phyloP scores from a whole-genome alignment of 1,139 yeast species.

The Chernovozyma aurita region DNA sequence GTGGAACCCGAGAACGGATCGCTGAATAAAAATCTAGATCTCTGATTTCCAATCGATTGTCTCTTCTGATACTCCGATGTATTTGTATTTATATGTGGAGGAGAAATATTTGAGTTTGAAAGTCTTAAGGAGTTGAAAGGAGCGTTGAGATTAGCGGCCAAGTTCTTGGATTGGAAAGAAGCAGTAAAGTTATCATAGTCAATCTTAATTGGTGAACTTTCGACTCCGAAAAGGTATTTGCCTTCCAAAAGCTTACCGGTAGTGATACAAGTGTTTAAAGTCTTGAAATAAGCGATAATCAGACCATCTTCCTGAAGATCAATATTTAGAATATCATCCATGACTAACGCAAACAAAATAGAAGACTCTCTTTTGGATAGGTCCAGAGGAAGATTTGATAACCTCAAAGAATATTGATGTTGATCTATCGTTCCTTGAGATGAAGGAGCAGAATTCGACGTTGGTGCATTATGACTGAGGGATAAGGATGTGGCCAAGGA shows the following conservation, averaged over 20 bases:
- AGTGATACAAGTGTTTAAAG: conserved; percentile 60
- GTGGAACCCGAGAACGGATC: conserved; percentile 49
- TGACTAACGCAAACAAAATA: conserved; percentile 73
- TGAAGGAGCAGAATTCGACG: conserved; percentile 7
- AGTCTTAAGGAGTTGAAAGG: conserved; percentile 26
- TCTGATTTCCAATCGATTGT: conserved; percentile 51
- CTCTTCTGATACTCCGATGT: conserved; percentile 36
- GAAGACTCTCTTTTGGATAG: conserved; percentile 72
- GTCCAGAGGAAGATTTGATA: conserved; percentile 68
- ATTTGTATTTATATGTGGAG: conserved; percentile 19
- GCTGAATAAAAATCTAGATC: conserved; percentile 67
- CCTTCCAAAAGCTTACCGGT: conserved; percentile 69
- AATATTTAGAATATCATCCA: conserved; percentile 57
- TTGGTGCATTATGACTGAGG: neutral
- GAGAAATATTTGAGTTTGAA: conserved; percentile 26
- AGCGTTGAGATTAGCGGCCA: conserved; percentile 10
- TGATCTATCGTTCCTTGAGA: no score
- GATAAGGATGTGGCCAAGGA: neutral
- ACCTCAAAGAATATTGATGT: conserved; percentile 24
- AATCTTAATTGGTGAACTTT: conserved; percentile 48
- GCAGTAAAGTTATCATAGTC: conserved; percentile 36
- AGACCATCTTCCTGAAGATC: conserved; percentile 48
- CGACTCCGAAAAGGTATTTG: conserved; percentile 60
- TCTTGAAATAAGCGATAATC: conserved; percentile 62
- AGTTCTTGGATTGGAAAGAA: conserved; percentile 8